Base-by-base conservation (phyloP, 2,329 filamentous ascomycete genomes). In the Ascochyta viciae-villosae region DNA sequence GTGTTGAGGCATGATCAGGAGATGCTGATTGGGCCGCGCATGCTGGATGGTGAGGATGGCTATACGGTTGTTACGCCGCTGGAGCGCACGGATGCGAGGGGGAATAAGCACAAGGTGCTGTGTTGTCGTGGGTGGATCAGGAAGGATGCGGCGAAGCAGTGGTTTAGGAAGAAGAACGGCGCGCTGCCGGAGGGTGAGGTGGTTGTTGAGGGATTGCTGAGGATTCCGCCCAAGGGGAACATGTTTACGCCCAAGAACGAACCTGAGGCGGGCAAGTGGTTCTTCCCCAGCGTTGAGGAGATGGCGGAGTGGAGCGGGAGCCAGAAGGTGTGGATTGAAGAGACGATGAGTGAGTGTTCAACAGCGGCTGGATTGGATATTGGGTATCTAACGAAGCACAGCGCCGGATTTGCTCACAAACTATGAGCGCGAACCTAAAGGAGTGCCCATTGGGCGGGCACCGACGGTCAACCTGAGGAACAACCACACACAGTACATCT, bases 401-500 rank as follows among this genome's bases (percentile, higher is more conserved):
- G 91, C 89, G 68, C 90, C 91, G 51, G 91, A 95, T 74, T 82
- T 94, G 67, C 79, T 97, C 67, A 85, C 86, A 64, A 83, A 88
- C 60, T 88, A 92, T 72, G 87, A 93, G 67, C 86, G 92, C 71
- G 85, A 91, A 71, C 83, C 84, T 13, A 90, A 89, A 67, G 95
- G 95, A 26, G 88, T 97, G 57, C 95, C 95, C 1, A 94, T 97
- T 72, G 95, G 93, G 13, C 85, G 94, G 72, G 80, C 91, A 6
- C 85, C 95, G 4, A 92, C 96, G 78, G 93, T 99, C 58, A 96
- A 96, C 74, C 80, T 99, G 72, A 86, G 92, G 74, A 99, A 99
- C 75, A 98, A 96, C 78, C 95, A 99, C 77, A 88, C 91, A 62
- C 95, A 98, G 81, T 99, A 99, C 77, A 99, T 99, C 66, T 95